Base-by-base conservation (phyloP, 1,284 basidiomycete genomes). In the Macrocystidia cucumis region DNA sequence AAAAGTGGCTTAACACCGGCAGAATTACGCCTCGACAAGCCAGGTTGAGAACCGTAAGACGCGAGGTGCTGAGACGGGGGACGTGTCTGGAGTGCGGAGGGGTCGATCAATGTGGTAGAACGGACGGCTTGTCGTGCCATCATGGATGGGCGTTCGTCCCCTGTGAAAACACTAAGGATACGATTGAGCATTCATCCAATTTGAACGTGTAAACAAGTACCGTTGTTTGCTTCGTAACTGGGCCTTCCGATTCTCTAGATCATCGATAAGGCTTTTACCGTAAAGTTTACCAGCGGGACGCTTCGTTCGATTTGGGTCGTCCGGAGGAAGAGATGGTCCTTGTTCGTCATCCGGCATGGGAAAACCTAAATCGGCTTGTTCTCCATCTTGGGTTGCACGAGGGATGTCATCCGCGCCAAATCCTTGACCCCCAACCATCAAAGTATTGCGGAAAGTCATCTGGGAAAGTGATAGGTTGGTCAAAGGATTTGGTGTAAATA, bases 131-230 rank as follows among this genome's bases (percentile, higher is more conserved):
- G 60, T 41, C 86, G 72, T 27, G 74, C 71, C 86, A 89, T 89
- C 86, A 89, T 89, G 5, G 84, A 82, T 9, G 86, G 84, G 34
- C 86, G 69, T 45, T 82, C 68, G 48, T 89, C 85, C 16, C 85
- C 85, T 40, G 57, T 69, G 51, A 85, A 85, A 13, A 79, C 74
- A 31, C 81, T 85, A 25, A 8, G 32, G n/a, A 17, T 20, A 16
- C 18, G 11, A 26, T 37, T 14, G 37, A 38, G 29, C 29, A 9
- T 29, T 34, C 27, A 6, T n/a, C n/a, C n/a, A n/a, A n/a, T n/a
- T n/a, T n/a, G 1, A 17, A 18, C 5, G 41, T 33, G 23, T 21
- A 42, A 30, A 30, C 32, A 16, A 37, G 39, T 60, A 86, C 85
- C 85, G 69, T 56, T 83, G 74, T 54, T 78, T 87, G 41, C 67